Base-by-base conservation (phyloP, 352 stramenopile genomes). In the Phytophthora cryptogea region DNA sequence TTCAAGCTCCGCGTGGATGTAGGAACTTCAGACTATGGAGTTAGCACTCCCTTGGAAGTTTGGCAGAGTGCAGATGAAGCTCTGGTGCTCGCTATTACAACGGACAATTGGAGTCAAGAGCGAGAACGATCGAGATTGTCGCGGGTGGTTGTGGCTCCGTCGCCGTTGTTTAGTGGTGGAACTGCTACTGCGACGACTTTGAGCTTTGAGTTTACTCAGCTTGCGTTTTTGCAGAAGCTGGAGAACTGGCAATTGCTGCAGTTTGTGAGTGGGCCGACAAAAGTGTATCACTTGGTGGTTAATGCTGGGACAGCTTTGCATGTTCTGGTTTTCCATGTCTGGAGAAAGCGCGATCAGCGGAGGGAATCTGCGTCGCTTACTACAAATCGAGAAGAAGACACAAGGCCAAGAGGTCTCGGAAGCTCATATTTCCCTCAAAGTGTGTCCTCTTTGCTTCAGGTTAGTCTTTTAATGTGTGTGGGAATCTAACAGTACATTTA, bases 31-130 rank as follows among this genome's bases (percentile, higher is more conserved):
- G 6, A 13, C 13, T 68, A 60, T 14, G 56, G 57, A 31, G 49
- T 53, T 64, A 68, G 31, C 11, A 69, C 65, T 2, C 57, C 66
- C 3, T 60, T 92, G 28, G 59, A 68, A 6, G 61, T 92, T 6
- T 90, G 80, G 83, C 78, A 92, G 52, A 89, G 70, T 52, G 36
- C 58, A 4, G 75, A 89, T 45, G 37, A 80, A 23, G 42, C 54
- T 8, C 20, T 90, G n/a, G 71, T 92, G 11, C 59, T 83, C 0
- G 74, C 66, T 0, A 68, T 88, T 44, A 65, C 64, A 3, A 72
- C 36, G 0, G 72, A 84, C 5, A 44, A 27, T 17, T 30, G 52
- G 26, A 47, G 48, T 4, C 46, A 70, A 30, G 63, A 59, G 6
- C 58, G 59, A 49, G 70, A 82, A 11, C 40, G 13, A 13, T 58